These are phyloP conservation scores for Myxozyma vanderwaltii DNA, from an alignment of 805 yeast genomes.

Conservation along the genomic window DNA sequence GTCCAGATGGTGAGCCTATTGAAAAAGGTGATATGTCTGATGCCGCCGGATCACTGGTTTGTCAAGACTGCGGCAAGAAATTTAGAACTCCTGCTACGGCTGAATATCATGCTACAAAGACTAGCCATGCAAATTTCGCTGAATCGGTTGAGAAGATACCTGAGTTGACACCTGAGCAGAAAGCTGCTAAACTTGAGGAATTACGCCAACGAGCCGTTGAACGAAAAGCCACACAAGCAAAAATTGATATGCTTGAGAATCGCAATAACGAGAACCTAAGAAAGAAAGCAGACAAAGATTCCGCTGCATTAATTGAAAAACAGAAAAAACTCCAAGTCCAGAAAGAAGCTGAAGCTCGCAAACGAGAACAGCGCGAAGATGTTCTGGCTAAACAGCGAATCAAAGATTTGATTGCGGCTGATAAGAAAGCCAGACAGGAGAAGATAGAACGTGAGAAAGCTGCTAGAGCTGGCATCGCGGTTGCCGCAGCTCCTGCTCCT, in stretches of 20 bases:
- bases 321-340: conserved; percentile 40
- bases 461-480: conserved; percentile 20
- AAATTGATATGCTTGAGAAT: conserved; percentile 38
- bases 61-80: conserved; percentile 33
- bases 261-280: conserved; percentile 39
- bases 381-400: conserved; percentile 40
- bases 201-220: conserved; percentile 40
- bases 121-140: conserved; percentile 29
- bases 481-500: conserved; percentile 12
- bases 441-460: conserved; percentile 24
- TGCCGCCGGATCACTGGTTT: conserved; percentile 33
- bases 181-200: conserved; percentile 38
- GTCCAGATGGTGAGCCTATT: conserved; percentile 25
- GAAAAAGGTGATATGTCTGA: conserved; percentile 28
- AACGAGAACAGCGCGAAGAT: conserved; percentile 40
- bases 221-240: conserved; percentile 41
- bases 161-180: conserved; percentile 40
- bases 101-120: conserved; percentile 31
- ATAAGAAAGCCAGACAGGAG: conserved; percentile 39
- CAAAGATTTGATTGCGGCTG: conserved; percentile 43
- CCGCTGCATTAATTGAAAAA: conserved; percentile 38
- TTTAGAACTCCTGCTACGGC: conserved; percentile 29
- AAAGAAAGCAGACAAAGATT: conserved; percentile 39
- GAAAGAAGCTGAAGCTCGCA: conserved; percentile 40
- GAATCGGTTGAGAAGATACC: conserved; percentile 32